These are phyloP conservation scores for Microcyclospora tardicrescens DNA, from an alignment of 2,329 filamentous ascomycete species.

Conservation along the genomic window DNA sequence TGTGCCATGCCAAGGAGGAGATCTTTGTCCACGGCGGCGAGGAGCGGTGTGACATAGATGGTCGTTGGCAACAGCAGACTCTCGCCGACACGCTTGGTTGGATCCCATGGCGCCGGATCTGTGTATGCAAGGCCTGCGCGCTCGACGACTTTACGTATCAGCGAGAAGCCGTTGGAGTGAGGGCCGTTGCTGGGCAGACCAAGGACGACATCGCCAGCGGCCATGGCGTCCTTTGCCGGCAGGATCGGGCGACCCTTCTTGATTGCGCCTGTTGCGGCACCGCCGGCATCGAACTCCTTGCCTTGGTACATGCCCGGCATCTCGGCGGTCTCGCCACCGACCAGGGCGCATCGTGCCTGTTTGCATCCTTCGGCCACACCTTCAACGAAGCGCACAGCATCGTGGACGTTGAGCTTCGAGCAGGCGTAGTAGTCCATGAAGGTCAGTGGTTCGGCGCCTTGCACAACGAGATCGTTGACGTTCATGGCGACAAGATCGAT, in stretches of 20 bases:
- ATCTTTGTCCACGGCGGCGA: conserved; percentile 48
- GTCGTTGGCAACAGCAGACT: conserved; percentile 77
- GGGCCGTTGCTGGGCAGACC: conserved; percentile 75
- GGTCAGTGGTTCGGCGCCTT: conserved; percentile 86
- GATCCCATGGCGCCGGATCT: conserved; percentile 64
- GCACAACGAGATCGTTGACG: conserved; percentile 92
- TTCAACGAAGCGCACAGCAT: conserved; percentile 74
- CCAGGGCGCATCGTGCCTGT: conserved; percentile 72
- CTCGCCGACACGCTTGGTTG: conserved; percentile 50
- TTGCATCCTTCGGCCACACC: conserved; percentile 82
- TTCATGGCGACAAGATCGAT: conserved; percentile 98
- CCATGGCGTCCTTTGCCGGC: conserved; percentile 65
- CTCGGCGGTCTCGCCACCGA: conserved; percentile 96
- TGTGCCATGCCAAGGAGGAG: conserved; percentile 87
- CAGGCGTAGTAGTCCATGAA: conserved; percentile 98
- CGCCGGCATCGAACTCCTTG: conserved; percentile 86
- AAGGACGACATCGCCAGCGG: conserved; percentile 68
- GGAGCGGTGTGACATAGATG: conserved; percentile 68
- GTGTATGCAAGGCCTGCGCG: conserved; percentile 59
- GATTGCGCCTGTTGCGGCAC: conserved; percentile 79
- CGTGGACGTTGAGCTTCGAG: conserved; percentile 67
- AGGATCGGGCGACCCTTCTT: conserved; percentile 51
- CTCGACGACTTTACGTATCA: conserved; percentile 82
- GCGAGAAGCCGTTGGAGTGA: conserved; percentile 94
- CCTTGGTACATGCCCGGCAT: conserved; percentile 91